phyloP scores from a whole-genome alignment of 495 filamentous ascomycete species.

The Filosporella fistucella region DNA sequence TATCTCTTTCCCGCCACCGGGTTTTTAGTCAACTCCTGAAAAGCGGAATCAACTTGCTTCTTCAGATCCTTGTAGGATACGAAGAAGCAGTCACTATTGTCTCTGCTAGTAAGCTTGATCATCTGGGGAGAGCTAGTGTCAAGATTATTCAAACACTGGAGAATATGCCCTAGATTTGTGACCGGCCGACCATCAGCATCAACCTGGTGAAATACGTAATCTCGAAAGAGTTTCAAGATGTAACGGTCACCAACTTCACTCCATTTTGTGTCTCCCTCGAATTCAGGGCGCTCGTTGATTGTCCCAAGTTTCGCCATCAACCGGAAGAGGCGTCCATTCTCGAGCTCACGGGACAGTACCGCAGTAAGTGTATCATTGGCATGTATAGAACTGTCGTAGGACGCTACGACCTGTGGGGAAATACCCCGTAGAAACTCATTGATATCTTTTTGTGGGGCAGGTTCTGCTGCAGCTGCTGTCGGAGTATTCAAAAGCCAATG shows the following conservation, averaged over 20 bases:
- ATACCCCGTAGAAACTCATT: conserved; percentile 75
- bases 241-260: conserved; percentile 89
- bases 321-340: conserved; percentile 84
- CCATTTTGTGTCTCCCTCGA: conserved; percentile 70
- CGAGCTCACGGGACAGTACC: conserved; percentile 73
- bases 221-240: conserved; percentile 86
- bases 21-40: conserved; percentile 66
- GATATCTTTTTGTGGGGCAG: conserved; percentile 49
- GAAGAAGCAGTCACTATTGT: conserved; percentile 81
- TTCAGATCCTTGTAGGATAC: conserved; percentile 86
- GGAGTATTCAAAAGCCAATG: conserved; percentile 64
- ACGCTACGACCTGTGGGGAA: conserved; percentile 61
- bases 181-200: conserved; percentile 76
- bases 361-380: conserved; percentile 66
- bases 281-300: conserved; percentile 85
- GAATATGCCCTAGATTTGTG: conserved; percentile 77
- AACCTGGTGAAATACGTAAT: conserved; percentile 95
- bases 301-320: conserved; percentile 78
- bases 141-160: conserved; percentile 81
- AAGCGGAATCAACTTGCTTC: conserved; percentile 72
- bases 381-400: conserved; percentile 71
- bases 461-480: conserved; percentile 23
- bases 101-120: conserved; percentile 77
- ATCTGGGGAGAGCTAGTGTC: conserved; percentile 87
- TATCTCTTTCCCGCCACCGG: conserved; percentile 1